phyloP scores from a whole-genome alignment of 768 basidiomycete genomes.

The Boletus insuetus region DNA sequence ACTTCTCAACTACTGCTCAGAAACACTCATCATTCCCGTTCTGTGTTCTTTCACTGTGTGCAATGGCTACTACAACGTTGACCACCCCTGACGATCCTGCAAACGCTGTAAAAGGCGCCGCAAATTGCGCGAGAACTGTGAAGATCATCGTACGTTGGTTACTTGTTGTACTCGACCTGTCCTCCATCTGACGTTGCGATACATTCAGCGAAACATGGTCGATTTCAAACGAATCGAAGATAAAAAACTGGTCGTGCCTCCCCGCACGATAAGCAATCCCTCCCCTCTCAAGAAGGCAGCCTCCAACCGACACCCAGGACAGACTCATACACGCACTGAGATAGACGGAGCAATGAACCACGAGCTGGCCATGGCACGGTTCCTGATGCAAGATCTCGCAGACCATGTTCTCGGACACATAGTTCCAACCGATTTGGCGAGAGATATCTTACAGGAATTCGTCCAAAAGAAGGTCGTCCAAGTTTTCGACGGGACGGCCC shows the following conservation, averaged over 20 bases:
- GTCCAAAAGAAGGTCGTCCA: neutral
- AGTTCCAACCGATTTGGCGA: neutral
- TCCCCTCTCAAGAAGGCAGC: conserved; percentile 5
- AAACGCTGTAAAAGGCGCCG: neutral
- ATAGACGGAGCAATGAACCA: conserved; percentile 1
- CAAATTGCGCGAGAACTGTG: neutral
- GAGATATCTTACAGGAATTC: neutral
- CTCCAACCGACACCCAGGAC: neutral
- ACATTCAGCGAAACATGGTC: neutral
- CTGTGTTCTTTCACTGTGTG: neutral
- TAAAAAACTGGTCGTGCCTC: neutral
- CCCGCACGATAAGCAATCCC: neutral
- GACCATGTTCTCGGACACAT: conserved; percentile 6
- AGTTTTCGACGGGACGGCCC: neutral
- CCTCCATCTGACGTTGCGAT: neutral
- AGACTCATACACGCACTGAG: neutral
- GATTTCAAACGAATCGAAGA: neutral
- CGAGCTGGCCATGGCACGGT: conserved; percentile 8
- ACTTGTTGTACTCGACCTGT: neutral
- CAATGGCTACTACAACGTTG: neutral
- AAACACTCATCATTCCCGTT: neutral
- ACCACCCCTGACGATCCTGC: neutral
- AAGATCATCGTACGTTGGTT: neutral
- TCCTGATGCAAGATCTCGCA: conserved; percentile 12
- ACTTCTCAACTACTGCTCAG: neutral